Base-by-base conservation (phyloP, 208 protist genomes). In the Acanthamoeba royreba region DNA sequence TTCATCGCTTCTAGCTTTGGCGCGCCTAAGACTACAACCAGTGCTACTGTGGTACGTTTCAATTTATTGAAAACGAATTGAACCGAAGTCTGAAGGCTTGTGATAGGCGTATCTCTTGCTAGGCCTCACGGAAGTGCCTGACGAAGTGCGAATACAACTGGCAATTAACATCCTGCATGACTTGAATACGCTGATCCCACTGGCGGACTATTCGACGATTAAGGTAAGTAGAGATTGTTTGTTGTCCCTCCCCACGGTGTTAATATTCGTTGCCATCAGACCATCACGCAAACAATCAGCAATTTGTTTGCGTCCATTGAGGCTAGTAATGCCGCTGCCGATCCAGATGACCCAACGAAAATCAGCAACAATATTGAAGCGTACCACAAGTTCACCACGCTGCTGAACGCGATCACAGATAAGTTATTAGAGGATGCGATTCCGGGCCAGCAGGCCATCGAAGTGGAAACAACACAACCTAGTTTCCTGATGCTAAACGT, bases 121-220 rank as follows among this genome's bases (percentile, higher is more conserved):
- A 2, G 85, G 85, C 17, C 55, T 72, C 38, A 91, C 85, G n/a
- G 85, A 91, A 38, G 85, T 91, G 22, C 85, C 85, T 19, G 85
- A 91, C 22, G 85, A 91, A 45, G 85, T 91, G 47, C 31, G 19
- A 4, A 38, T 77, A 17, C 35, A 35, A 4, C 85, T 91, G 35
- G 38, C 53, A 2, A 63, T 42, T n/a, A 45, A 43, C 15, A 69
- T 91, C 61, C 40, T 91, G 31, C 19, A 33, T 0, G 4, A 46
- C 8, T 25, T 91, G 52, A 47, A 28, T 13, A 31, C 7, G 2
- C 25, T 91, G 8, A 13, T 31, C 40, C 0, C 13, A 3, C 25
- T 13, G 0, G 61, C 38, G 17, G 61, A 91, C 9, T 49, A 31
- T 31, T 0, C 33, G 5, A 66, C 53, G 28, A 35, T 91, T 11